Base-by-base conservation (phyloP, 2,329 filamentous ascomycete genomes). In the Coniochaeta hoffmannii region DNA sequence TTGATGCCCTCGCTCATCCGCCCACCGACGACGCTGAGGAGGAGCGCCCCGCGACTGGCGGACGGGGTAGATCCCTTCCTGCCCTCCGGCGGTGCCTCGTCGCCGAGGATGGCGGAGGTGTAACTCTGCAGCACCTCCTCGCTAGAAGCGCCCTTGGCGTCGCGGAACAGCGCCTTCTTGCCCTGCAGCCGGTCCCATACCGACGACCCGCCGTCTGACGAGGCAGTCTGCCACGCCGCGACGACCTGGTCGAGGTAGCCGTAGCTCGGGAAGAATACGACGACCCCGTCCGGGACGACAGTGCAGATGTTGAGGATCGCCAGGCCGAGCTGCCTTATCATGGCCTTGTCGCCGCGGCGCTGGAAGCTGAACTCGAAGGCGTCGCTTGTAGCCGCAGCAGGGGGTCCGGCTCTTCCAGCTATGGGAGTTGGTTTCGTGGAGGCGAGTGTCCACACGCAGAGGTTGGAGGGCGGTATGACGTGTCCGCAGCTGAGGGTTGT, bases 1-100 rank as follows among this genome's bases (percentile, higher is more conserved):
- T 99, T 99, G 74, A 99, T 99, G 61, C 94, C 94, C 72, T 99
- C 94, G 56, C 90, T 96, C 73, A 99, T 87, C 62, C 93, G 96
- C 14, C 94, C 94, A 55, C 93, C 93, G 2, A 99, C 87, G 3
- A 99, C 92, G 54, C 90, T 92, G 26, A 99, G 81, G 0, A 99
- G 80, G 0, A 97, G 73, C 0, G 89, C 93, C 0, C 92, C 92
- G 50, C 9, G 77, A 1, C 49, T 53, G 10, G 49, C 53, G 5
- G 41, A 22, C 22, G 41, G n/a, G n/a, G n/a, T n/a, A n/a, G n/a
- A n/a, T n/a, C n/a, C n/a, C n/a, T n/a, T n/a, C 41, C 11, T 34
- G 26, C 26, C 50, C 55, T 34, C 19, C 14, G 9, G n/a, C 19
- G 12, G 4, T 11, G n/a, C 36, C 4, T 36, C 51, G 69, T 77